Conservation (phyloP, 768 basidiomycete genomes). For the Cystofilobasidium capitatum region DNA sequence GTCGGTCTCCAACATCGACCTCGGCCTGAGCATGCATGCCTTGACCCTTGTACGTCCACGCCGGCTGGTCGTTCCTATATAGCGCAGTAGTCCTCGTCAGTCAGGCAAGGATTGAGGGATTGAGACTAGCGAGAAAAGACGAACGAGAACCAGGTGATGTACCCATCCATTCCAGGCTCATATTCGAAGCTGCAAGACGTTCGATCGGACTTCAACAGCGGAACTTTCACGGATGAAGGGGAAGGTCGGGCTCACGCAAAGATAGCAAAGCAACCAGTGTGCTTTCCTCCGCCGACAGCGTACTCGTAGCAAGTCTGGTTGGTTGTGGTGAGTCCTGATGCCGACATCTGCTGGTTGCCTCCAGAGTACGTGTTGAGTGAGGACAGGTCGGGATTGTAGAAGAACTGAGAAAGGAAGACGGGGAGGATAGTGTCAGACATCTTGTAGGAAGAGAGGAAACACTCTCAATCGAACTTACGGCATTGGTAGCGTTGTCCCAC, state of each 20-base stretch:
- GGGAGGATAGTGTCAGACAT: neutral
- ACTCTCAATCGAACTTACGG: neutral
- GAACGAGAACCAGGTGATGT: constrained; percentile 1
- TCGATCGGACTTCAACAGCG: too few species aligned
- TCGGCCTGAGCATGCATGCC: neutral
- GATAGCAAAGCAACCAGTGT: constrained; percentile 47
- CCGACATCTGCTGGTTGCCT: constrained; percentile 59
- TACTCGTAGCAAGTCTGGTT: constrained; percentile 60
- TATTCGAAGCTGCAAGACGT: too few species aligned
- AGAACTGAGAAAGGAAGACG: neutral
- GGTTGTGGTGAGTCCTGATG: constrained; percentile 59
- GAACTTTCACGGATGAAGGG: too few species aligned
- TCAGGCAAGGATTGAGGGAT: too few species aligned
- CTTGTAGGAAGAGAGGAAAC: too few species aligned
- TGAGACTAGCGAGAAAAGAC: too few species aligned
- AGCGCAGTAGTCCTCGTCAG: too few species aligned
- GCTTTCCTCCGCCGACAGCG: constrained; percentile 37
- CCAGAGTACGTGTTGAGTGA: neutral
- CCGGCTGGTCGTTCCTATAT: neutral
- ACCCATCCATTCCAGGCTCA: constrained; percentile 47
- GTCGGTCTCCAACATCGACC: neutral
- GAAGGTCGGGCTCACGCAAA: constrained; percentile 66
- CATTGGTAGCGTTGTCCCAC: constrained; percentile 1
- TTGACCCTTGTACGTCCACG: neutral
- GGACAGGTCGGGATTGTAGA: neutral